Conservation (phyloP, 805 yeast species). For the Yamadazyma nakazawae region DNA sequence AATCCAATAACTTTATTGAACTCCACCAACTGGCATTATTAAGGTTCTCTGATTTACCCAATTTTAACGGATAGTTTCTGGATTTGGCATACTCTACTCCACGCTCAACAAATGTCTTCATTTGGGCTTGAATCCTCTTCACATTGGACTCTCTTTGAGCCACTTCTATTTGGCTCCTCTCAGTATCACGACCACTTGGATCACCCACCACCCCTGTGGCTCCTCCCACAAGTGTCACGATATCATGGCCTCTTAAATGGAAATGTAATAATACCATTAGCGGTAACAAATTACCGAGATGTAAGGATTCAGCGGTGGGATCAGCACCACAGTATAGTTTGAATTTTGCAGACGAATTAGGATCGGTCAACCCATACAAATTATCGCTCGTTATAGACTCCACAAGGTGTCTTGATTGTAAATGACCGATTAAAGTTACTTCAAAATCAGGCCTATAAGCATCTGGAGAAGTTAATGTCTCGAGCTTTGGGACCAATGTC, state of each 20-base stretch:
- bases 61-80: conserved; percentile 35
- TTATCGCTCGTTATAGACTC: conserved; percentile 39
- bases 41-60: conserved; percentile 42
- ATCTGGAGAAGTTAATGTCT: conserved; percentile 21
- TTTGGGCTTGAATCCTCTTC: conserved; percentile 55
- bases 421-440: conserved; percentile 33
- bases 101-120: conserved; percentile 54
- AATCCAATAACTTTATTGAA: conserved; percentile 68
- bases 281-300: conserved; percentile 88
- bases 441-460: conserved; percentile 21
- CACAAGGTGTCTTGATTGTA: conserved; percentile 34
- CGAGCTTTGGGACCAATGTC: conserved; percentile 38
- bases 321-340: conserved; percentile 92
- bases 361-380: conserved; percentile 29
- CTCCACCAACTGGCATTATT: conserved; percentile 90
- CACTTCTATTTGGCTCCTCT: conserved; percentile 59
- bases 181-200: conserved; percentile 87
- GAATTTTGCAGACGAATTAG: conserved; percentile 32
- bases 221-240: conserved; percentile 85
- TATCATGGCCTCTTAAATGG: conserved; percentile 76
- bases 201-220: conserved; percentile 97
- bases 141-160: conserved; percentile 56
- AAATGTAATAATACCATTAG: conserved; percentile 82
- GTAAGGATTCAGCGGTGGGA: conserved; percentile 87
- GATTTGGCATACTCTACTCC: conserved; percentile 62